Percentiles rank a stretch among this genome's conserved stretches.
These are phyloP conservation scores for Nicotiana benthamiana DNA, from an alignment of 257 asterid genomes.

Conservation along the genomic window DNA sequence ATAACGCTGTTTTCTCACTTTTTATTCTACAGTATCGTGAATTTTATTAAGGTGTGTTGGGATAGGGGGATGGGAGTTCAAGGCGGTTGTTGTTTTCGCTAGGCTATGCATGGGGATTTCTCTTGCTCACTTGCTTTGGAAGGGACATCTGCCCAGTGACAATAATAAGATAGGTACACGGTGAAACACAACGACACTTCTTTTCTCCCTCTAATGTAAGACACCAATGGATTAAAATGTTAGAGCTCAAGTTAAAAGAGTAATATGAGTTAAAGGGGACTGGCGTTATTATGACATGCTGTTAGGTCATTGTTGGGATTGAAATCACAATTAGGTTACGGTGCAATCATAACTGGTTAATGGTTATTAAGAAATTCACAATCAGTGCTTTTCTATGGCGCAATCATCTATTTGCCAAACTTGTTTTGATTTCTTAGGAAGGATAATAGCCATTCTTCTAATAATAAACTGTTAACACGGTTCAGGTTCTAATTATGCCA, in stretches of 20 bases:
- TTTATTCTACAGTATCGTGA: background rate
- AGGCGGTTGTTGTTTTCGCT: background rate
- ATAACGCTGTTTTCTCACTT: background rate
- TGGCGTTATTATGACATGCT: no score
- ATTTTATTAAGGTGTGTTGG: background rate
- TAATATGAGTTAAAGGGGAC: background rate
- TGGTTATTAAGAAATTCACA: background rate
- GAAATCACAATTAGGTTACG: background rate
- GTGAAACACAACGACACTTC: background rate
- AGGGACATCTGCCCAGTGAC: background rate
- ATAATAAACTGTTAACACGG: background rate
- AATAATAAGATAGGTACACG: background rate
- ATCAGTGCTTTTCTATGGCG: background rate
- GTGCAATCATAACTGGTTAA: background rate
- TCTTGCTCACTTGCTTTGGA: background rate
- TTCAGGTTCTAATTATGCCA: conserved; percentile 83
- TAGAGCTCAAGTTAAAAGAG: background rate
- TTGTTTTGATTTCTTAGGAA: background rate
- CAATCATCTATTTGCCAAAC: no score
- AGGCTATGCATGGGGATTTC: background rate
- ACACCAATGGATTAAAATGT: background rate
- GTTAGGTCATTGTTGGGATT: background rate
- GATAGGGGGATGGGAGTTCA: background rate
- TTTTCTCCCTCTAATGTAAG: background rate
- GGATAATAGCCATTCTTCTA: background rate